Conservation (phyloP, 78 protist species). For the Thecamonas trahens region DNA sequence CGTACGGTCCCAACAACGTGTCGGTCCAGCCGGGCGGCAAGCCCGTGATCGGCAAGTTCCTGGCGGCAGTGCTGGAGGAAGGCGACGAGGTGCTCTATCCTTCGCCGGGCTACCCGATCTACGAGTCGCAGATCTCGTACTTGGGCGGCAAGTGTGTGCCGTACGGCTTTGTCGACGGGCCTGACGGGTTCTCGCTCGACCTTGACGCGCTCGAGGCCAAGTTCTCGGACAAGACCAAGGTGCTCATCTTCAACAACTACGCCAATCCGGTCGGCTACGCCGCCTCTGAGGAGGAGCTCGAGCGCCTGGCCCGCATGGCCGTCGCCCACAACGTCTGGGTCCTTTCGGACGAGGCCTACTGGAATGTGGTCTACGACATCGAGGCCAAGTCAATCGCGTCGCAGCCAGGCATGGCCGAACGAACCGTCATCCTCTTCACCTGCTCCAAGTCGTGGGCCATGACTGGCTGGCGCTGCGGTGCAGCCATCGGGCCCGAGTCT, state of each 20-base stretch:
- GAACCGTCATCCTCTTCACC: background rate
- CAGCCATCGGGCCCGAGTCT: background rate
- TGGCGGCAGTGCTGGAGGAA: background rate
- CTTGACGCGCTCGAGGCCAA: background rate
- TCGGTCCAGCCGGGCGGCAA: background rate
- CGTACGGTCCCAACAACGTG: background rate
- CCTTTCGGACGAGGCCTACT: conserved; percentile 3
- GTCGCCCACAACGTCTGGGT: background rate
- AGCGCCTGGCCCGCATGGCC: background rate
- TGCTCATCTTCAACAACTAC: background rate
- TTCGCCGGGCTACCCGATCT: background rate
- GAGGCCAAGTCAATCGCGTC: background rate
- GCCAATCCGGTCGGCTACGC: background rate
- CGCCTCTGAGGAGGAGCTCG: background rate
- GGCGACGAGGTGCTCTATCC: background rate
- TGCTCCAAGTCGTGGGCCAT: conserved; percentile 1
- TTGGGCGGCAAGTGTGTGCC: background rate
- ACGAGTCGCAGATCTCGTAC: background rate
- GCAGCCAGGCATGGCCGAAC: background rate
- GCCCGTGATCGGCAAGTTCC: background rate
- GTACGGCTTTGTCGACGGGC: background rate
- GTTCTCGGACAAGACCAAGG: background rate
- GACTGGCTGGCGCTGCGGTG: conserved; percentile 1
- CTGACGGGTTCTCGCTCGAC: background rate
- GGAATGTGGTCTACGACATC: background rate